These are phyloP conservation scores for Cardamine resedifolia DNA, from an alignment of 345 rosid species.

Conservation along the genomic window DNA sequence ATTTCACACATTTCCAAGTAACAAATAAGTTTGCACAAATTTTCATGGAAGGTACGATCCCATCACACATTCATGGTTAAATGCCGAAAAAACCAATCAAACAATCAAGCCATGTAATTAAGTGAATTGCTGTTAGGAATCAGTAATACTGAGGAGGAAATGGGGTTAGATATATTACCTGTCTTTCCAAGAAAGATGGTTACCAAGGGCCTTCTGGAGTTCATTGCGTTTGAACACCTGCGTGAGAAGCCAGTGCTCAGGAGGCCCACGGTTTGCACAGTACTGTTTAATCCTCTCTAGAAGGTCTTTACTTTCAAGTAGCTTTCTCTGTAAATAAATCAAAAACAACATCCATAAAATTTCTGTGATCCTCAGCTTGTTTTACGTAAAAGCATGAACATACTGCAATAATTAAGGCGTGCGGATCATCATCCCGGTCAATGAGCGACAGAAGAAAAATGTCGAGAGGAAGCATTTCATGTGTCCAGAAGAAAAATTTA, in stretches of 20 bases:
- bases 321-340: conserved; percentile 28
- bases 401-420: conserved; percentile 92
- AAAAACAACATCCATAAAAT: background rate
- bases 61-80: conserved; percentile 3
- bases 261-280: conserved; percentile 63
- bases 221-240: conserved; percentile 84
- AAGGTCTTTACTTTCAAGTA: conserved; percentile 83
- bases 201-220: conserved; percentile 88
- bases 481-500: conserved; percentile 81
- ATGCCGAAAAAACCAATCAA: conserved; percentile 13
- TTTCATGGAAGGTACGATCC: conserved; percentile 15
- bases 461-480: conserved; percentile 93
- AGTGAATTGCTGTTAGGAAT: background rate
- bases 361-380: background rate
- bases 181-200: conserved; percentile 98
- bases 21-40: conserved; percentile 15
- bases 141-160: background rate
- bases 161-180: conserved; percentile 49
- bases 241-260: conserved; percentile 86
- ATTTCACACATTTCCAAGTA: conserved; percentile 4
- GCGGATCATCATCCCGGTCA: conserved; percentile 96
- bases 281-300: conserved; percentile 63
- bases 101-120: conserved; percentile 13
- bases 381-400: conserved; percentile 17
- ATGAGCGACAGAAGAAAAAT: conserved; percentile 87